These are phyloP conservation scores for Chalciporus sphaerocephalus DNA, from an alignment of 768 basidiomycete species.

Conservation along the genomic window DNA sequence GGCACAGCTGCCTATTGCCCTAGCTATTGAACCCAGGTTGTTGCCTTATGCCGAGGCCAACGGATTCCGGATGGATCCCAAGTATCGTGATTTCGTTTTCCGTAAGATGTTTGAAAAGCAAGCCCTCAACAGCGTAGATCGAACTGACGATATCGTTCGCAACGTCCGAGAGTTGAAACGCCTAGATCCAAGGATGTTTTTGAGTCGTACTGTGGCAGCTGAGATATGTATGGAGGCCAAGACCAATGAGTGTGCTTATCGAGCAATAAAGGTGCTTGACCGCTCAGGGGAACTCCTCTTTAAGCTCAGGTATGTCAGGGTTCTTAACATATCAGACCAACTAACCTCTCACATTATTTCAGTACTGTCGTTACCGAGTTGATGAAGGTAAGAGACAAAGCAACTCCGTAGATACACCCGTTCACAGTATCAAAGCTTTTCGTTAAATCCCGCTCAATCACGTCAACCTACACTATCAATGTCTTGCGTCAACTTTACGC, in stretches of 20 bases:
- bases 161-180: constrained; percentile 71
- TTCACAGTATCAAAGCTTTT: constrained; percentile 49
- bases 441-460: constrained; percentile 63
- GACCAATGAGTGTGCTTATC: constrained; percentile 63
- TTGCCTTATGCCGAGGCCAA: constrained; percentile 68
- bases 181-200: constrained; percentile 73
- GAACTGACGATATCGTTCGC: constrained; percentile 57
- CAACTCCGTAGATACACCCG: neutral
- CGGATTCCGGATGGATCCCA: constrained; percentile 75
- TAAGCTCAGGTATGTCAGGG: constrained; percentile 52
- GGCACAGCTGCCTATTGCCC: constrained; percentile 69
- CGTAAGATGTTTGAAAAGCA: constrained; percentile 77
- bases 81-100: constrained; percentile 86
- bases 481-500: constrained; percentile 57
- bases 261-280: constrained; percentile 63
- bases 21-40: constrained; percentile 72
- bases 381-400: constrained; percentile 47
- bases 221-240: constrained; percentile 82
- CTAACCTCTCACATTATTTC: constrained; percentile 11
- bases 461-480: constrained; percentile 42
- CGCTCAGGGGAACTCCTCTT: constrained; percentile 64
- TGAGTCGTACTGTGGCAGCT: constrained; percentile 77
- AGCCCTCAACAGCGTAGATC: constrained; percentile 44
- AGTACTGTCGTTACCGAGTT: constrained; percentile 55
- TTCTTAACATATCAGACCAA: neutral